Base-by-base conservation (phyloP, 306 rosid species). In the Medicago arabica region DNA sequence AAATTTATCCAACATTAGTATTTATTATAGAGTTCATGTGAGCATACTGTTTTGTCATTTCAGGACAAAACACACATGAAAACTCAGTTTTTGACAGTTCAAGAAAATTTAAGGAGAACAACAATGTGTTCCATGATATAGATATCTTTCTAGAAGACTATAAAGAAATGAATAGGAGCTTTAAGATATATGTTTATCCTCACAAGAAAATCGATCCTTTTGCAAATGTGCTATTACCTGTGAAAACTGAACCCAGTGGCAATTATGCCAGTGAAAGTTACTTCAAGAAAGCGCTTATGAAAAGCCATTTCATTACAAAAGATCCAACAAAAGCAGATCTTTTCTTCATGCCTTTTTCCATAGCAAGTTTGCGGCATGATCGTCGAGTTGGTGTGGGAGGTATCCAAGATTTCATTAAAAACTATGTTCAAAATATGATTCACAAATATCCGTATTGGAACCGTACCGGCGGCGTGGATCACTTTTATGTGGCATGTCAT, bases 241-340 rank as follows among this genome's bases (percentile, higher is more conserved):
- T 81, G 68, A 78, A 84, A 63, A 72, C 43, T 34, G 88, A 89
- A 75, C 97, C 98, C 1, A 65, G 82, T n/a, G 93, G 98, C 53
- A 91, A 93, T 58, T 93, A 93, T 72, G 97, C 98, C 21, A 93
- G 98, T 69, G 98, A 93, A 76, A 86, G 97, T 82, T 93, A 86
- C 90, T 91, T 91, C 78, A 93, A 93, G 74, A 88, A 77, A 59
- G 83, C 69, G 64, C 92, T 93, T 8, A 59, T 80, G 79, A 84
- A 83, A 67, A 91, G 97, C 67, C 92, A 72, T 60, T 88, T 93
- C 86, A 78, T 89, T 53, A 89, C 96, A 12, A 60, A 76, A 7
- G 87, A 93, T 62, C 89, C 97, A 43, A 28, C 59, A 9, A 46
- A 84, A 67, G 97, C 97, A 47, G 89, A 88, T 75, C 91, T 93